Evolutionary conservation across 2,329 filamentous ascomycete genomes (phyloP).

Genomic region (Aureobasidium sp.): DNA sequence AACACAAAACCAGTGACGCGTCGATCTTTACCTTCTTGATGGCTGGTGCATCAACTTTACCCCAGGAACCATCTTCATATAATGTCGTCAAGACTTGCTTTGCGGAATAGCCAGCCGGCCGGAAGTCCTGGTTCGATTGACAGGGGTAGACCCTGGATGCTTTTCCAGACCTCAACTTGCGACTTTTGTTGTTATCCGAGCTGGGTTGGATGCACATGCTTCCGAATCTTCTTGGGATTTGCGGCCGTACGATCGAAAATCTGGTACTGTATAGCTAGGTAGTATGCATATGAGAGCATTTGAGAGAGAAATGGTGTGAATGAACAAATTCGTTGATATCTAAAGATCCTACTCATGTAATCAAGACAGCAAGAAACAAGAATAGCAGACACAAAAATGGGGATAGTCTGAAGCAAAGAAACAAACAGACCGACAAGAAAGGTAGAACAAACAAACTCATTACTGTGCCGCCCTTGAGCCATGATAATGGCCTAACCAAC

Average conservation of each 20-base stretch:
- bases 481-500: not conserved
- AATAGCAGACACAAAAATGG: not conserved
- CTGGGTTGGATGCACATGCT: no score
- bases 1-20: not conserved
- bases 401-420: not conserved
- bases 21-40: not conserved
- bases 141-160: not conserved
- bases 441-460: not conserved
- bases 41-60: not conserved
- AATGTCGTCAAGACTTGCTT: constrained; percentile 10
- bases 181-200: no score
- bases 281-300: not conserved
- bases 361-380: not conserved
- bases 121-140: not conserved
- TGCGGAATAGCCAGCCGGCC: not conserved
- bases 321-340: constrained; percentile 7
- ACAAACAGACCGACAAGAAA: not conserved
- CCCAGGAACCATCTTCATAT: not conserved
- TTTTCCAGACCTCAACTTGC: not conserved
- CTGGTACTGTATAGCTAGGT: not conserved
- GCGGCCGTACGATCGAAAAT: not conserved
- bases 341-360: not conserved
- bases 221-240: not conserved
- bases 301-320: not conserved
- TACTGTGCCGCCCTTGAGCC: not conserved